Conservation (phyloP, 495 filamentous ascomycete genomes). For the Hypoxylon crocopeplum region DNA sequence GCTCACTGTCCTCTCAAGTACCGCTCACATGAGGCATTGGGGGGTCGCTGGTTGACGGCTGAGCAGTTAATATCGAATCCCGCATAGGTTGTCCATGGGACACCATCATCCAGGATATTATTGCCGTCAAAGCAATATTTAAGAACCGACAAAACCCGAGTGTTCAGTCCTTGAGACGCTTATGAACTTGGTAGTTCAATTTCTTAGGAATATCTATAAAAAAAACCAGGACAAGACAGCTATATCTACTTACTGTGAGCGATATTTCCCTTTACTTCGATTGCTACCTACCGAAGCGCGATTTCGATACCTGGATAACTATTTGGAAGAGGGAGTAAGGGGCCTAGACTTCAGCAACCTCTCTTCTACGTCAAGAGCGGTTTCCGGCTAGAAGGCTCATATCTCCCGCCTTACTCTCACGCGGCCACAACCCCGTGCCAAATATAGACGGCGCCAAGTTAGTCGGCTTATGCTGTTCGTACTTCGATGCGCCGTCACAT, state of each 20-base stretch:
- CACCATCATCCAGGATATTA: background rate
- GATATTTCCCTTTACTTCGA: no score
- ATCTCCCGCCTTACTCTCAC: background rate
- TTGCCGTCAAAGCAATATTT: background rate
- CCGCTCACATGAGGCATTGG: no score
- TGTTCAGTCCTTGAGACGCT: no score
- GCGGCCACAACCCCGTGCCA: background rate
- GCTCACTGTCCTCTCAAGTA: background rate
- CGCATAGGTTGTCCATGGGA: background rate
- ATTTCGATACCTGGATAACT: background rate
- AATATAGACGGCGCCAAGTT: conserved; percentile 14
- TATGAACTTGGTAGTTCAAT: no score
- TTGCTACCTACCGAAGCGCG: no score
- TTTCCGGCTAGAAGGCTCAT: conserved; percentile 1
- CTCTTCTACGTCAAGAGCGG: background rate
- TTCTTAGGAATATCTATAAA: no score
- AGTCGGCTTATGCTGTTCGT: background rate
- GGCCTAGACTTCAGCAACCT: background rate
- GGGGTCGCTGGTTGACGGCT: background rate
- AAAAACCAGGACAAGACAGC: no score
- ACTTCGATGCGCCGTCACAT: conserved; percentile 12
- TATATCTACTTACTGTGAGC: no score
- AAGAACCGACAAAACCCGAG: conserved; percentile 6
- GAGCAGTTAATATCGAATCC: background rate
- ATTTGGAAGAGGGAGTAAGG: background rate